phyloP scores from a whole-genome alignment of 208 protist species.

The Leishmania guyanensis region DNA sequence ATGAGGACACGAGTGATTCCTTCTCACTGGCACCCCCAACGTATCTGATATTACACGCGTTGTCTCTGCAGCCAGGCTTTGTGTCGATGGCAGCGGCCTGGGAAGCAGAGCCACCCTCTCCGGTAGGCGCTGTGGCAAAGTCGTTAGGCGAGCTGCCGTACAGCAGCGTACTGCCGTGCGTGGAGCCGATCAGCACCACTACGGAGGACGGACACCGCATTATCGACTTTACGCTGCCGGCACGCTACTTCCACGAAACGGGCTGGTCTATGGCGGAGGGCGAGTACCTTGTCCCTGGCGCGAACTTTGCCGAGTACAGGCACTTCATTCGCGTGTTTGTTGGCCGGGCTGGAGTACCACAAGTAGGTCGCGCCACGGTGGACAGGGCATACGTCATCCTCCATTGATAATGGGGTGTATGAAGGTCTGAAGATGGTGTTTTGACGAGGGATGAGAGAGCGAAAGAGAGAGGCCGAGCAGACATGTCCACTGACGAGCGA shows the following conservation, averaged over 20 bases:
- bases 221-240: constrained; percentile 18
- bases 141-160: constrained; percentile 20
- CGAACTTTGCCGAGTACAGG: constrained; percentile 4
- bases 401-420: background rate
- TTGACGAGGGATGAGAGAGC: background rate
- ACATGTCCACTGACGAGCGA: background rate
- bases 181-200: constrained; percentile 19
- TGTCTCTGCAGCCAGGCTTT: constrained; percentile 37
- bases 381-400: background rate
- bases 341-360: background rate
- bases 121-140: background rate
- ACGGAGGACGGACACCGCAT: constrained; percentile 15
- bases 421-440: too few species aligned
- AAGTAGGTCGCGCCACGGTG: background rate
- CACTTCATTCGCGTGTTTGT: constrained; percentile 26
- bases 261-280: constrained; percentile 27
- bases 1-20: constrained; percentile 32
- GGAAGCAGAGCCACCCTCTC: constrained; percentile 6
- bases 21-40: constrained; percentile 57
- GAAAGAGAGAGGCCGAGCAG: background rate
- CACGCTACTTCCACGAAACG: constrained; percentile 29
- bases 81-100: constrained; percentile 26
- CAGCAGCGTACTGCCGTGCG: constrained; percentile 26
- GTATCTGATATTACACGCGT: constrained; percentile 44
- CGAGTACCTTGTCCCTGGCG: constrained; percentile 20